Percentiles rank a stretch among this genome's conserved stretches.
Conservation (phyloP, 192 early-diverging fungal genomes). For the Coemansia sp. region DNA sequence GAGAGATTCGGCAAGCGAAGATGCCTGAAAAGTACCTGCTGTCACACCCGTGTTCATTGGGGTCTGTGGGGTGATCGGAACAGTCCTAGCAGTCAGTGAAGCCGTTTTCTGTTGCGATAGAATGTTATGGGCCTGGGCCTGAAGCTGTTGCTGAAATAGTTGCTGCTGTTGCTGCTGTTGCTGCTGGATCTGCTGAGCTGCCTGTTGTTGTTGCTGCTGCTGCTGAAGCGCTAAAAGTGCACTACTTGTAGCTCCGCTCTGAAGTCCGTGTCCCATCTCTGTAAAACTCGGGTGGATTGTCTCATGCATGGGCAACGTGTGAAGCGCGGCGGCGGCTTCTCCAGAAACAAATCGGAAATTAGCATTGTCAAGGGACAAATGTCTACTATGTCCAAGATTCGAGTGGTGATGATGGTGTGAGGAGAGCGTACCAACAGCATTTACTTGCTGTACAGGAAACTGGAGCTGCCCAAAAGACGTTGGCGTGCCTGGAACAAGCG, state of each 20-base stretch:
- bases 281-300: conserved; percentile 15
- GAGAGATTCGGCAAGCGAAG: conserved; percentile 20
- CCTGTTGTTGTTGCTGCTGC: conserved; percentile 14
- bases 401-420: conserved; percentile 18
- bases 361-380: conserved; percentile 41
- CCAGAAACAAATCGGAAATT: conserved; percentile 25
- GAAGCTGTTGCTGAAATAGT: conserved; percentile 18
- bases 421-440: not conserved
- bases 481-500: conserved; percentile 32
- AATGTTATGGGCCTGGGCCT: conserved; percentile 17
- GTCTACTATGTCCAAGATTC: conserved; percentile 39
- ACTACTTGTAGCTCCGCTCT: conserved; percentile 15
- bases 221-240: conserved; percentile 8
- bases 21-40: conserved; percentile 7
- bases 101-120: conserved; percentile 15
- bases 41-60: conserved; percentile 2
- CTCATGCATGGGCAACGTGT: conserved; percentile 12
- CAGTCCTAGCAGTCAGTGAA: conserved; percentile 12
- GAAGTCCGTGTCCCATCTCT: conserved; percentile 9
- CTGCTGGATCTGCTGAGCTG: conserved; percentile 20
- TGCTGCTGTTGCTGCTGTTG: conserved; percentile 19
- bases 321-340: conserved; percentile 16
- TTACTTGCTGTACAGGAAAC: conserved; percentile 9
- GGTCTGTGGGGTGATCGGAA: conserved; percentile 33
- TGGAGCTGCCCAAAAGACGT: conserved; percentile 36